Base-by-base conservation (phyloP, 164 flowering plant genomes). In the Piper longum region DNA sequence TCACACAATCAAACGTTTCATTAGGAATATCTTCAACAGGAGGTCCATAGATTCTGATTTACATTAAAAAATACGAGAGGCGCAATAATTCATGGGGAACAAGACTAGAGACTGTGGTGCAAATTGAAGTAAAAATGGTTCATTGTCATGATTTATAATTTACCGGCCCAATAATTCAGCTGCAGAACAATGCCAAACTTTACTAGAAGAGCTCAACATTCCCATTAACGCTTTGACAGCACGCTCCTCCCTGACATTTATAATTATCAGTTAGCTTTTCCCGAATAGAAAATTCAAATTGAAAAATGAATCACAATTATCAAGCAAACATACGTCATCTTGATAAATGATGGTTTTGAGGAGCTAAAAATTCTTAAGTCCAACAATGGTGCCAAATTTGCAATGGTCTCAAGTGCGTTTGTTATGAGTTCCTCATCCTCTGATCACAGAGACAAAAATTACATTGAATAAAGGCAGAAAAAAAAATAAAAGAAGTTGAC, bases 351-450 rank as follows among this genome's bases (percentile, higher is more conserved):
- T 43, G 91, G 88, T 73, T 88, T 95, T 51, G 87, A 76, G 64
- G 97, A 95, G 80, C 96, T 85, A 67, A 95, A 95, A 61, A 91
- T 95, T 54, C 95, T 82, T 67, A 91, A 87, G 77, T 95, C 96
- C 69, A 95, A 79, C 75, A 87, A 68, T 56, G 95, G 96, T 40
- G 85, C 96, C 73, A 95, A 71, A 71, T 95, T 95, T 54, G 89
- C 96, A 65, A 91, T 77, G 54, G 95, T 91, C 81, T 95, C 99
- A 26, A 93, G 88, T 65, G 86, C 80, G 79, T 95, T 91, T 36
- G 97, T 88, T 60, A 95, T 85, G 64, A 95, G 96, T 67, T 95
- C 97, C 71, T 93, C 99, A 64, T 95, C 99, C 93, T 91, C 99
- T 95, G 85, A 26, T 61, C 73, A 72, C 13, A 62, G 5, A n/a